These are phyloP conservation scores for Penicillium cataractarum DNA, from an alignment of 495 filamentous ascomycete species.

Conservation along the genomic window DNA sequence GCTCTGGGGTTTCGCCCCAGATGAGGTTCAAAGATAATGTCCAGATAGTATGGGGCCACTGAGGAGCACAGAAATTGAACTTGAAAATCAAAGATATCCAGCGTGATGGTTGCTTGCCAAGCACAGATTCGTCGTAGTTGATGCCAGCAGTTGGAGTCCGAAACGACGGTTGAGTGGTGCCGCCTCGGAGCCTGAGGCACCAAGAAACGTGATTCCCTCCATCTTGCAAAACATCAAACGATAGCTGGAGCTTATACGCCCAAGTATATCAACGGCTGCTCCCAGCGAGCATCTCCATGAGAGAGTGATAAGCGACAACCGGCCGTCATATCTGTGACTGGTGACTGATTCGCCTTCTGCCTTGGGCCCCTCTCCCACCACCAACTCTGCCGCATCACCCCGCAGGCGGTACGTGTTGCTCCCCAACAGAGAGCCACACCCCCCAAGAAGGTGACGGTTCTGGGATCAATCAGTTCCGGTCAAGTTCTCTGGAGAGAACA, in stretches of 20 bases:
- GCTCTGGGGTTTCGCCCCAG: neutral
- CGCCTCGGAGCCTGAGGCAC: slow-evolving; percentile 15
- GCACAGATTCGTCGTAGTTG: neutral
- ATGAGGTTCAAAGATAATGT: neutral
- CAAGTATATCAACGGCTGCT: neutral
- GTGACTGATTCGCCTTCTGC: neutral
- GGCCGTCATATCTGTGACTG: neutral
- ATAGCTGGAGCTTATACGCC: neutral
- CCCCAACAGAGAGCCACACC: slow-evolving; percentile 9
- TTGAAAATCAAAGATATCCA: neutral
- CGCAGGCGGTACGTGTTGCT: slow-evolving; percentile 15
- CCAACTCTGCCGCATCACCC: slow-evolving; percentile 15
- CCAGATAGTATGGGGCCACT: neutral
- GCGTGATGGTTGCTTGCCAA: neutral
- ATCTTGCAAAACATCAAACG: slow-evolving; percentile 13
- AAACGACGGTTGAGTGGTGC: slow-evolving; percentile 3
- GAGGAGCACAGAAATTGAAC: neutral
- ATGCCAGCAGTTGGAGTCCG: neutral
- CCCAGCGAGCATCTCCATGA: neutral
- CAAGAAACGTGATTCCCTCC: slow-evolving; percentile 20
- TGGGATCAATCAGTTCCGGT: neutral
- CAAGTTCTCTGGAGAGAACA: neutral
- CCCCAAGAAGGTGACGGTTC: neutral
- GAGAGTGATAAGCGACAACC: neutral
- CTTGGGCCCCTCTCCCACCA: slow-evolving; percentile 1